These are phyloP conservation scores for Blastocrithidia nonstop DNA, from an alignment of 208 protist genomes.

Conservation along the genomic window DNA sequence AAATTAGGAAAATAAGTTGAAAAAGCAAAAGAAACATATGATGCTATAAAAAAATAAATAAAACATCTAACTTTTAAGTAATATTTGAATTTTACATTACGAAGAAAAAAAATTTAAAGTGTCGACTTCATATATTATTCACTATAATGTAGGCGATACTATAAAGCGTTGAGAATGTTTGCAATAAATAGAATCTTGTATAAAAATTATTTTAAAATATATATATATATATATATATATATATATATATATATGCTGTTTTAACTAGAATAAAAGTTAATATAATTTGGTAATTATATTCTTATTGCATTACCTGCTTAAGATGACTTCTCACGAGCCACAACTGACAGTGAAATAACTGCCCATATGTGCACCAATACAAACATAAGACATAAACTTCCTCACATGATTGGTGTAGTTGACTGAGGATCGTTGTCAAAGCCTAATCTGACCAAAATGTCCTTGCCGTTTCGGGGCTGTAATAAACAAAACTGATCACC, in stretches of 20 bases:
- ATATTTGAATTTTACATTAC: no score
- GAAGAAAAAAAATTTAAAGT: no score
- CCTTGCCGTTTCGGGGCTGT: slow-evolving; percentile 23
- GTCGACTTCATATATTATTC: no score
- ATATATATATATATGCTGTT: neutral
- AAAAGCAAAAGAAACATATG: no score
- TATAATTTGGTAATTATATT: neutral
- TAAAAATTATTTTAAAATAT: neutral
- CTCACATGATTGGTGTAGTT: slow-evolving; percentile 33
- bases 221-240: neutral
- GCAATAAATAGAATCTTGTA: neutral
- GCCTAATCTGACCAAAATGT: slow-evolving; percentile 29
- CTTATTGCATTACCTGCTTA: no score
- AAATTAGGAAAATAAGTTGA: no score
- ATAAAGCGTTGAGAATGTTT: no score
- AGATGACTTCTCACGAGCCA: slow-evolving; percentile 8
- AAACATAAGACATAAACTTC: slow-evolving; percentile 32
- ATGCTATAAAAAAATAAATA: no score
- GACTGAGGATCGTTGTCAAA: slow-evolving; percentile 37
- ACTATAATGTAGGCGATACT: no score
- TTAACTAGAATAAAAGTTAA: neutral
- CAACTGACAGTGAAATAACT: slow-evolving; percentile 17
- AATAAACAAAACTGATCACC: slow-evolving; percentile 27
- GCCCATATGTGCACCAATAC: slow-evolving; percentile 16
- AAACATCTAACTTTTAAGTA: no score